These are phyloP conservation scores for Pholiota conissans DNA, from an alignment of 768 basidiomycete genomes.

Conservation along the genomic window DNA sequence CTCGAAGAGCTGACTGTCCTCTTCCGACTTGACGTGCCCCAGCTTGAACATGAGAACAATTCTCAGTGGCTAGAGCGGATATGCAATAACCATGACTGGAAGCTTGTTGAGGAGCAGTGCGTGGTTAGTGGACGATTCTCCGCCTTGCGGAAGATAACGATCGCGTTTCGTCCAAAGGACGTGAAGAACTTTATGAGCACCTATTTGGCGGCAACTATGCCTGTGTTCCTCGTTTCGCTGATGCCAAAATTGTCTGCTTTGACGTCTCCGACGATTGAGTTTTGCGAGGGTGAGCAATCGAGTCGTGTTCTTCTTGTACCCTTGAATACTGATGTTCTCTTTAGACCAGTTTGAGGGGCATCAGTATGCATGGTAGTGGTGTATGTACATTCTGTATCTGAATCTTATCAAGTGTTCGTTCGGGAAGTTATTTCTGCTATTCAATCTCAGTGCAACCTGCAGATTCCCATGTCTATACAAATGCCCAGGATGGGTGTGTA, in stretches of 20 bases:
- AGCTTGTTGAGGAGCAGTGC: neutral
- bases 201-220: neutral
- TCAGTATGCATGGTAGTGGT: slow-evolving; percentile 3
- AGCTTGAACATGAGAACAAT: neutral
- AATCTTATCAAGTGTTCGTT: too few species aligned
- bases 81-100: neutral
- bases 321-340: neutral
- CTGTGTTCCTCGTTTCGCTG: neutral
- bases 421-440: too few species aligned
- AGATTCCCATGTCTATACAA: too few species aligned
- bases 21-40: neutral
- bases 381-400: too few species aligned
- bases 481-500: too few species aligned
- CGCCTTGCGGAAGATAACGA: neutral
- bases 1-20: neutral
- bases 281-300: neutral
- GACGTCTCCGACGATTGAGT: neutral
- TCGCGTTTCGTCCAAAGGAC: neutral
- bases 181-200: neutral
- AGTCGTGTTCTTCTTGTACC: neutral
- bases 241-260: neutral
- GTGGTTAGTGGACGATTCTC: neutral
- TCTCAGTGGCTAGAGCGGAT: neutral
- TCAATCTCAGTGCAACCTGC: too few species aligned
- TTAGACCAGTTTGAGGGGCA: slow-evolving; percentile 5